Percentiles rank a stretch among this genome's conserved stretches.
Evolutionary conservation across 1,284 basidiomycete species (phyloP).

Genomic region (Ceratobasidium sp.): DNA sequence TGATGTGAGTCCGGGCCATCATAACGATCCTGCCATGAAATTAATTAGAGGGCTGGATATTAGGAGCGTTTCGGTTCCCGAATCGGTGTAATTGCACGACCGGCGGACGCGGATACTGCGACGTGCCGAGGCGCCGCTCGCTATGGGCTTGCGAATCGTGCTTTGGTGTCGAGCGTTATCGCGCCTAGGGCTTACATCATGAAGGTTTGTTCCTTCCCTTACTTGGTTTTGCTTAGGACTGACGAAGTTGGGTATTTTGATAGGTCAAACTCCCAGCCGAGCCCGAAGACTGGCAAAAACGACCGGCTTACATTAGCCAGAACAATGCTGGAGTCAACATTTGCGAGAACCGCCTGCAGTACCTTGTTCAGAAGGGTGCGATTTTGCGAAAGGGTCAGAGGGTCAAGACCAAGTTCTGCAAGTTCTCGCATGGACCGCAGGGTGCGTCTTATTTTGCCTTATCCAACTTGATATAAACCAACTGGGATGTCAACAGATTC

Average conservation of each 20-base stretch:
- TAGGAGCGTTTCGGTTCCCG: conserved; percentile 58
- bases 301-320: conserved; percentile 79
- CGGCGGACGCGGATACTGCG: conserved; percentile 81
- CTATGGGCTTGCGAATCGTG: conserved; percentile 77
- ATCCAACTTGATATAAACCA: not conserved
- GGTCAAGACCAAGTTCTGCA: conserved; percentile 72
- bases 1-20: conserved; percentile 57
- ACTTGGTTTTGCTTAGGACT: too few relatives aligned
- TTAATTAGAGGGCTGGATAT: conserved; percentile 47
- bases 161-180: conserved; percentile 78
- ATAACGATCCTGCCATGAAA: conserved; percentile 45
- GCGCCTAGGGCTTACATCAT: conserved; percentile 81
- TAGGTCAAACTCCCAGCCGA: conserved; percentile 85
- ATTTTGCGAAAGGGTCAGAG: conserved; percentile 85
- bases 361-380: conserved; percentile 78
- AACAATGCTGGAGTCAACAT: conserved; percentile 77
- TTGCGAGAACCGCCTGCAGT: conserved; percentile 83
- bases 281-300: conserved; percentile 74
- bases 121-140: conserved; percentile 81
- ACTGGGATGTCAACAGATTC: conserved; percentile 59
- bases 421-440: conserved; percentile 45
- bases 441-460: conserved; percentile 38
- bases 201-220: conserved; percentile 60
- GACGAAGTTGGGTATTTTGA: not conserved
- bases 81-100: conserved; percentile 75